Evolutionary conservation across 1,284 basidiomycete species (phyloP).

Genomic region (Mycena sp.): DNA sequence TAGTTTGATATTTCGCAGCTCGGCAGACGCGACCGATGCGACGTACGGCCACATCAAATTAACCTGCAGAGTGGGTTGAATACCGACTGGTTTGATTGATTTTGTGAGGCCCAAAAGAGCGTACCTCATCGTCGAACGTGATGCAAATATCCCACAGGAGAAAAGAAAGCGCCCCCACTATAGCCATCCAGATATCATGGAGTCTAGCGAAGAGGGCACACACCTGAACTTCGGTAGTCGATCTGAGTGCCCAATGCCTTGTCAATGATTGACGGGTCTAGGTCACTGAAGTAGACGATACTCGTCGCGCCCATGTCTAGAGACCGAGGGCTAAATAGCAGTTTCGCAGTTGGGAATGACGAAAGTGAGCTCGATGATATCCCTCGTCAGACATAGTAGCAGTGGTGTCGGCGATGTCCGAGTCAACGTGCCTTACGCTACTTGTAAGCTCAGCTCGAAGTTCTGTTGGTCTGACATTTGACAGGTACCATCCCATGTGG

Average conservation of each 20-base stretch:
- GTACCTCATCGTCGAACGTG: slow-evolving; percentile 45
- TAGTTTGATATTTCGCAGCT: neutral
- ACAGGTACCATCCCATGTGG: neutral
- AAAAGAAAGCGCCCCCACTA: slow-evolving; percentile 44
- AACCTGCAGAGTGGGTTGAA: slow-evolving; percentile 37
- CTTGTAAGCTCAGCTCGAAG: too few relatives aligned
- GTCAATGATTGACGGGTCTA: neutral
- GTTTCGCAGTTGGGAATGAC: too few relatives aligned
- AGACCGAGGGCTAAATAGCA: too few relatives aligned
- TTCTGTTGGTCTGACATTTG: neutral
- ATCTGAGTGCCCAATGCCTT: slow-evolving; percentile 13
- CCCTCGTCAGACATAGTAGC: too few relatives aligned
- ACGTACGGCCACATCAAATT: slow-evolving; percentile 51
- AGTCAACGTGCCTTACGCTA: too few relatives aligned
- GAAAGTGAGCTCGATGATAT: too few relatives aligned
- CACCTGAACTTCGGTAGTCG: slow-evolving; percentile 20
- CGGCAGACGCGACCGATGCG: neutral
- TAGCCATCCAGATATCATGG: neutral
- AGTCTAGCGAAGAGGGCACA: neutral
- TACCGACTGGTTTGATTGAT: neutral
- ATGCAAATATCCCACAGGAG: slow-evolving; percentile 43
- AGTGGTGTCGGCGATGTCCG: too few relatives aligned
- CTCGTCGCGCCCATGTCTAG: too few relatives aligned
- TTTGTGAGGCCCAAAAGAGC: slow-evolving; percentile 14
- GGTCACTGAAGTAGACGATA: slow-evolving; percentile 3